These are phyloP conservation scores for Fagopyrum homotropicum DNA, from an alignment of 148 eudicot genomes.

Conservation along the genomic window DNA sequence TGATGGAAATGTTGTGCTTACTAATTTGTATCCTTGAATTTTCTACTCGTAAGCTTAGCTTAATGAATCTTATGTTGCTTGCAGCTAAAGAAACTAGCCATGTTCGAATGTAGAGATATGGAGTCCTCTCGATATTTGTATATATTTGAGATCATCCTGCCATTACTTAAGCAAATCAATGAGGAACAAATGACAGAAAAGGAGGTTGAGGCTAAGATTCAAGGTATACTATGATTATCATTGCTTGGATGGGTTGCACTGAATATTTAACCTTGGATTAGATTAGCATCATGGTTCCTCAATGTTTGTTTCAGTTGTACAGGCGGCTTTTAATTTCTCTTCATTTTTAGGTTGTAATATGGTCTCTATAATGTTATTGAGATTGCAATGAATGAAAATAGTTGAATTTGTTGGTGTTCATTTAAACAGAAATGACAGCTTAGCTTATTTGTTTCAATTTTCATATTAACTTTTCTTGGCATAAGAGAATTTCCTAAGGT, in stretches of 20 bases:
- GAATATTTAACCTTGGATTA: neutral
- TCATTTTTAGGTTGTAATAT: no score
- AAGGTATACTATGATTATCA: conserved; percentile 40
- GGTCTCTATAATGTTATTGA: no score
- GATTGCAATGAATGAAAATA: no score
- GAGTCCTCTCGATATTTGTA: conserved; percentile 27
- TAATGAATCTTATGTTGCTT: neutral
- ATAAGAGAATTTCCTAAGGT: no score
- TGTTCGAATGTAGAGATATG: conserved; percentile 16
- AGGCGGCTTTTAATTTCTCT: no score
- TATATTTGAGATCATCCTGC: conserved; percentile 32
- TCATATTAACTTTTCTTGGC: no score
- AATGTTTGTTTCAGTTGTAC: neutral
- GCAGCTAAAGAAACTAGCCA: conserved; percentile 8
- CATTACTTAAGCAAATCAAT: conserved; percentile 40
- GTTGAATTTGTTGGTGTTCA: no score
- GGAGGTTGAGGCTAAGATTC: no score
- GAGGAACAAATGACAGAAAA: conserved; percentile 48
- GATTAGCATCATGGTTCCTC: neutral
- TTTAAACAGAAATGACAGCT: no score
- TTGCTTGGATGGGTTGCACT: no score
- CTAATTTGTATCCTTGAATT: neutral
- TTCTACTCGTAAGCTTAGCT: neutral
- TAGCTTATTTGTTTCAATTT: no score
- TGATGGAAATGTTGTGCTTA: neutral